These are phyloP conservation scores for Saccharomyces paradoxus DNA, from an alignment of 805 yeast species.

Conservation along the genomic window DNA sequence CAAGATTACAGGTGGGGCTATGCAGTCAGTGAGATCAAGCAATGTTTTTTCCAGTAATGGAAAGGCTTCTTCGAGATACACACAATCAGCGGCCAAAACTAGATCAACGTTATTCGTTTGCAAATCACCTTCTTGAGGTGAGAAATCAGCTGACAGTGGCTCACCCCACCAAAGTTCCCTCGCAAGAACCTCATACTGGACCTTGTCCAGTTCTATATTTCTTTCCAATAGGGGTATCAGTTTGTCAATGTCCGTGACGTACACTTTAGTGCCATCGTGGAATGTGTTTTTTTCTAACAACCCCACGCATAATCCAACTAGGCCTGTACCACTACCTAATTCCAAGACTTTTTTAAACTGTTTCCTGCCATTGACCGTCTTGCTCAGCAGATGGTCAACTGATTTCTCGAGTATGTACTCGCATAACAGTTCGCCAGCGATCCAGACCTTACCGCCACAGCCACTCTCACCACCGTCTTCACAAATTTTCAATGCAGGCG, in stretches of 20 bases:
- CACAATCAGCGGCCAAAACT: slow-evolving; percentile 53
- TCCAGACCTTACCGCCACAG: slow-evolving; percentile 59
- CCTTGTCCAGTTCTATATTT: slow-evolving; percentile 37
- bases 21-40: slow-evolving; percentile 34
- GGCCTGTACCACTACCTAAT: slow-evolving; percentile 53
- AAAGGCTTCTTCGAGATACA: slow-evolving; percentile 47
- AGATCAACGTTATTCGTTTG: slow-evolving; percentile 35
- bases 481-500: slow-evolving; percentile 33
- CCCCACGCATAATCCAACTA: slow-evolving; percentile 39
- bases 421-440: slow-evolving; percentile 49
- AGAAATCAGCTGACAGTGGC: slow-evolving; percentile 25
- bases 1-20: slow-evolving; percentile 35
- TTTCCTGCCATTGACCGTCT: slow-evolving; percentile 6
- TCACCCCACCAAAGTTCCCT: slow-evolving; percentile 39
- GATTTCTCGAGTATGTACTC: slow-evolving; percentile 34
- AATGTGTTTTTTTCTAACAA: slow-evolving; percentile 11
- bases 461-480: slow-evolving; percentile 55
- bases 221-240: slow-evolving; percentile 41
- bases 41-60: slow-evolving; percentile 44
- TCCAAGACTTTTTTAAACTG: slow-evolving; percentile 35
- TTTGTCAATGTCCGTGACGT: slow-evolving; percentile 42
- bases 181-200: slow-evolving; percentile 34
- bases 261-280: slow-evolving; percentile 29
- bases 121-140: slow-evolving; percentile 4
- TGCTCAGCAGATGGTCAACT: slow-evolving; percentile 4